A percentile compares a stretch with the other conserved stretches of the same genome.
Evolutionary conservation across 345 rosid species (phyloP).

Genomic region (Rhizophora apiculata): DNA sequence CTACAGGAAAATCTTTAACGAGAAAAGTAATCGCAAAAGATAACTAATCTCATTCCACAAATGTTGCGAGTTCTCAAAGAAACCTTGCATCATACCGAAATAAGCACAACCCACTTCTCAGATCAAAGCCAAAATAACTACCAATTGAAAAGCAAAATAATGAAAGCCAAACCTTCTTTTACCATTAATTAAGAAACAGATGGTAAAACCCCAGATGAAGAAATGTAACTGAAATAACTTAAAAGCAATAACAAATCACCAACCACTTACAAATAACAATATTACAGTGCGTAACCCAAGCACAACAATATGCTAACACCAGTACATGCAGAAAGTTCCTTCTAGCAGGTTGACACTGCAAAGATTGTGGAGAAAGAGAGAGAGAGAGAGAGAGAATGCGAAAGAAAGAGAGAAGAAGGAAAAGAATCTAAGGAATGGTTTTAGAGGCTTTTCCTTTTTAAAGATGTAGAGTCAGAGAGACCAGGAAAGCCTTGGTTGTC

Average conservation of each 20-base stretch:
- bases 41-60: neutral
- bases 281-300: neutral
- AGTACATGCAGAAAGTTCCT: neutral
- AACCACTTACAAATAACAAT: slow-evolving; percentile 11
- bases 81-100: too few relatives aligned
- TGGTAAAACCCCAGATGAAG: slow-evolving; percentile 9
- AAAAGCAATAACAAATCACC: neutral
- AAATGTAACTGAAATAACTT: slow-evolving; percentile 10
- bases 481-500: slow-evolving; percentile 8
- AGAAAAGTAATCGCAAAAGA: neutral
- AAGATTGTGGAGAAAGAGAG: neutral
- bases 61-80: too few relatives aligned
- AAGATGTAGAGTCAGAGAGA: neutral
- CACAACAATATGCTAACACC: neutral
- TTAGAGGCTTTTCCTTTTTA: slow-evolving; percentile 4
- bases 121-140: neutral
- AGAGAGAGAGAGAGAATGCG: slow-evolving; percentile 1
- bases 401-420: neutral
- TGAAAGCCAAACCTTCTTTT: neutral
- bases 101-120: neutral
- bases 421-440: slow-evolving; percentile 7
- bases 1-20: neutral
- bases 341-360: neutral
- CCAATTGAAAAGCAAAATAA: neutral
- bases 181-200: neutral